These are phyloP conservation scores for Phytophthora citrophthora DNA, from an alignment of 352 stramenopile genomes.

Conservation along the genomic window DNA sequence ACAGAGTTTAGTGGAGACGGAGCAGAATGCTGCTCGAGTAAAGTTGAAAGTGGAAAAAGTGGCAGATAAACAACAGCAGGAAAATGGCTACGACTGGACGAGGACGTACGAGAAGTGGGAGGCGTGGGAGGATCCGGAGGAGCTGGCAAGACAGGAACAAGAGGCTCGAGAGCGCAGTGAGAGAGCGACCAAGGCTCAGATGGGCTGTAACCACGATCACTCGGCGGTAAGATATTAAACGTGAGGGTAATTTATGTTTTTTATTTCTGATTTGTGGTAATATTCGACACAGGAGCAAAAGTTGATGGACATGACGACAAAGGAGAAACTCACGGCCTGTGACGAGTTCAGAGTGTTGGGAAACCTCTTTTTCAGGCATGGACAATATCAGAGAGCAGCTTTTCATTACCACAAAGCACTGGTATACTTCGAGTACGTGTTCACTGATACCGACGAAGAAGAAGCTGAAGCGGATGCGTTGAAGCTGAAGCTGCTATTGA, in stretches of 20 bases:
- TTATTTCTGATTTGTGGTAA: conserved; percentile 15
- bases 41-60: conserved; percentile 48
- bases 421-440: conserved; percentile 90
- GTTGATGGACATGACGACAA: conserved; percentile 87
- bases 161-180: conserved; percentile 68
- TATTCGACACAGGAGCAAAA: conserved; percentile 61
- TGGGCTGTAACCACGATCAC: conserved; percentile 86
- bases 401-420: conserved; percentile 87
- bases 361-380: conserved; percentile 80
- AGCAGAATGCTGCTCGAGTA: conserved; percentile 44
- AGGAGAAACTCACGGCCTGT: conserved; percentile 63
- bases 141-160: conserved; percentile 71
- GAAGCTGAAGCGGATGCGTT: conserved; percentile 53
- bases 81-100: conserved; percentile 76
- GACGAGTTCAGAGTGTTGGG: conserved; percentile 74
- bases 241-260: conserved; percentile 1
- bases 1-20: conserved; percentile 37
- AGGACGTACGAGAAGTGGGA: conserved; percentile 82
- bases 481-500: conserved; percentile 70
- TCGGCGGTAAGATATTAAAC: conserved; percentile 50
- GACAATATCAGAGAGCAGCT: conserved; percentile 80
- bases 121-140: conserved; percentile 80
- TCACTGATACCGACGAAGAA: conserved; percentile 69
- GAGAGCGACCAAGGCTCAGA: conserved; percentile 49
- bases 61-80: conserved; percentile 17